Conservation (phyloP, 1,284 basidiomycete species). For the Thelephora terrestris region DNA sequence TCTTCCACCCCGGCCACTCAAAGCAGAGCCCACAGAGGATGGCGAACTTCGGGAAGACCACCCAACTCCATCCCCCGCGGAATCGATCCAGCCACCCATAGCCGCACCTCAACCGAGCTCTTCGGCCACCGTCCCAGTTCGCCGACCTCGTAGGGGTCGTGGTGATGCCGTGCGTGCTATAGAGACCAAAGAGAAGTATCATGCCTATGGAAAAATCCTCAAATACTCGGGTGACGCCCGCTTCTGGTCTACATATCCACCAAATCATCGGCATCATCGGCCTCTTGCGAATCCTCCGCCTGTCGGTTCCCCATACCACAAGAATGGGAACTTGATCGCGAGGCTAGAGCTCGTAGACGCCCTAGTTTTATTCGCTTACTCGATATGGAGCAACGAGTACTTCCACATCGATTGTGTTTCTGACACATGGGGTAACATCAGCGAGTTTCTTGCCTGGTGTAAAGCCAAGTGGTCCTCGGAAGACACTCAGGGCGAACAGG, state of each 20-base stretch:
- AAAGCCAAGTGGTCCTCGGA: constrained; percentile 56
- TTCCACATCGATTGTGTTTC: constrained; percentile 36
- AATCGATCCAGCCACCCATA: constrained; percentile 15
- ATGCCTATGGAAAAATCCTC: constrained; percentile 50
- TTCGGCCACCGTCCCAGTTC: constrained; percentile 45
- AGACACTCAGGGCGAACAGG: constrained; percentile 51
- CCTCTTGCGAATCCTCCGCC: constrained; percentile 52
- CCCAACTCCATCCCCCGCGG: constrained; percentile 14
- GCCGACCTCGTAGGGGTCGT: constrained; percentile 51
- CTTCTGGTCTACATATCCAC: constrained; percentile 59
- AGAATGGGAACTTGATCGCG: constrained; percentile 57
- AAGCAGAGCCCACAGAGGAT: constrained; percentile 24
- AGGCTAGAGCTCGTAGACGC: constrained; percentile 67
- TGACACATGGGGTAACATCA: constrained; percentile 53
- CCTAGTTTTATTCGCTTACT: constrained; percentile 63
- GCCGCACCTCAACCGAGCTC: constrained; percentile 21
- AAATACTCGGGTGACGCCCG: constrained; percentile 70
- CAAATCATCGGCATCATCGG: constrained; percentile 50
- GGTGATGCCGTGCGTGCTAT: constrained; percentile 24
- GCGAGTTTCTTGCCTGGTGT: constrained; percentile 54
- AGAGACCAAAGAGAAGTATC: constrained; percentile 52
- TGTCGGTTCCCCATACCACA: constrained; percentile 56
- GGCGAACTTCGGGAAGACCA: constrained; percentile 26
- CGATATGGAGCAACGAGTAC: constrained; percentile 61
- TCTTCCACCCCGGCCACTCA: constrained; percentile 11